Conservation (phyloP, 169 alveolate species). For the Plasmodium adleri region DNA sequence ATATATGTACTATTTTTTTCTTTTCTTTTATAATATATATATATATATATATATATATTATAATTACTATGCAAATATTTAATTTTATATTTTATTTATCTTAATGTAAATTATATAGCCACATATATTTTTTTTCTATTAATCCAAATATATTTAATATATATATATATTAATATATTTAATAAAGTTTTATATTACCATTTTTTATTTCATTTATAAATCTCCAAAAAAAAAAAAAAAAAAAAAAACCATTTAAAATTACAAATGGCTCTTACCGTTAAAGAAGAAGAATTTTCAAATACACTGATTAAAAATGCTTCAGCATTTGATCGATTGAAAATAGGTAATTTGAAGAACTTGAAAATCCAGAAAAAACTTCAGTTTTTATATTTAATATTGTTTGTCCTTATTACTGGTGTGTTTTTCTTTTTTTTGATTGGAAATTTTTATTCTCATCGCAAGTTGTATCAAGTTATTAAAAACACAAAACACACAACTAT, state of each 20-base stretch:
- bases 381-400: slow-evolving; percentile 30
- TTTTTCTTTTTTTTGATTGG: slow-evolving; percentile 33
- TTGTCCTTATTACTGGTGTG: slow-evolving; percentile 26
- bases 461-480: slow-evolving; percentile 18
- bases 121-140: too few species aligned
- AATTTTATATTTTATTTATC: too few species aligned
- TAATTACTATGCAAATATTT: too few species aligned
- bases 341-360: slow-evolving; percentile 29
- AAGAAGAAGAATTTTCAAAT: slow-evolving; percentile 31
- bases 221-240: too few species aligned
- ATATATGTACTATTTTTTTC: too few species aligned
- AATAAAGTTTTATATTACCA: too few species aligned
- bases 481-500: slow-evolving; percentile 33
- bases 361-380: slow-evolving; percentile 62
- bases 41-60: too few species aligned
- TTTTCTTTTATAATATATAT: too few species aligned
- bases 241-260: neutral
- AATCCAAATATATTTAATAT: too few species aligned
- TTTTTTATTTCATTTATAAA: too few species aligned
- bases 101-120: too few species aligned
- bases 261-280: slow-evolving; percentile 40
- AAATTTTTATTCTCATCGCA: slow-evolving; percentile 13
- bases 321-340: slow-evolving; percentile 42
- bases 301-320: slow-evolving; percentile 33
- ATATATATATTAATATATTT: too few species aligned